Conservation (phyloP, 176 grass and related monocot species). For the Oryza glaberrima region DNA sequence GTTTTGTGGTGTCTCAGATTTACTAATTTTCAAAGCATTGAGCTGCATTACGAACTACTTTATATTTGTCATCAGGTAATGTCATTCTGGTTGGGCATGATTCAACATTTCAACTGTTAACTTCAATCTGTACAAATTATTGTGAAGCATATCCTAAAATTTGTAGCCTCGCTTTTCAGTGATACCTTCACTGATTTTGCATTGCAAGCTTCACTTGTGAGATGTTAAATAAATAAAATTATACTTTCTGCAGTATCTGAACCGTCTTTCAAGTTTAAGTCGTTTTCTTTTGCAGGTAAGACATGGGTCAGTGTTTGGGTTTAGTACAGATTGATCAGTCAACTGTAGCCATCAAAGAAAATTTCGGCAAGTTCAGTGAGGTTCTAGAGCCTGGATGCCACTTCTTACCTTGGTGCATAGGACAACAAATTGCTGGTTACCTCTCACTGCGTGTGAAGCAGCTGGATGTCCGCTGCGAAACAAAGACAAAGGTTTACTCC, state of each 20-base stretch:
- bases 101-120: not conserved
- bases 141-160: not conserved
- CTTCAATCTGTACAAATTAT: not conserved
- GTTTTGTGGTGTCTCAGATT: not conserved
- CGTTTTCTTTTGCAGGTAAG: slow-evolving; percentile 38
- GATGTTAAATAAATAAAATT: slow-evolving; percentile 1
- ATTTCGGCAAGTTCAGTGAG: slow-evolving; percentile 62
- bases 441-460: slow-evolving; percentile 71
- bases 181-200: not conserved
- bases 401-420: slow-evolving; percentile 80
- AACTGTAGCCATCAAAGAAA: slow-evolving; percentile 74
- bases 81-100: slow-evolving; percentile 1
- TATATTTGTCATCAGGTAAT: not conserved
- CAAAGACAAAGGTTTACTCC: slow-evolving; percentile 73
- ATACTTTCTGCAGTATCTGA: not conserved
- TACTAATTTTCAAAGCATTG: not conserved
- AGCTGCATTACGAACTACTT: not conserved
- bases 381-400: slow-evolving; percentile 84
- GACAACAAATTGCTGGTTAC: slow-evolving; percentile 60
- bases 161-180: not conserved
- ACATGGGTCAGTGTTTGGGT: slow-evolving; percentile 61
- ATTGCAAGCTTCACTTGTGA: not conserved
- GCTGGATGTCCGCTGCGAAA: slow-evolving; percentile 80
- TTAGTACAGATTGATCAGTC: slow-evolving; percentile 74
- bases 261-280: not conserved